Percentiles rank a stretch among this genome's conserved stretches.
Evolutionary conservation across 179 eudicot genomes (phyloP).

Genomic region (Silene vulgaris): DNA sequence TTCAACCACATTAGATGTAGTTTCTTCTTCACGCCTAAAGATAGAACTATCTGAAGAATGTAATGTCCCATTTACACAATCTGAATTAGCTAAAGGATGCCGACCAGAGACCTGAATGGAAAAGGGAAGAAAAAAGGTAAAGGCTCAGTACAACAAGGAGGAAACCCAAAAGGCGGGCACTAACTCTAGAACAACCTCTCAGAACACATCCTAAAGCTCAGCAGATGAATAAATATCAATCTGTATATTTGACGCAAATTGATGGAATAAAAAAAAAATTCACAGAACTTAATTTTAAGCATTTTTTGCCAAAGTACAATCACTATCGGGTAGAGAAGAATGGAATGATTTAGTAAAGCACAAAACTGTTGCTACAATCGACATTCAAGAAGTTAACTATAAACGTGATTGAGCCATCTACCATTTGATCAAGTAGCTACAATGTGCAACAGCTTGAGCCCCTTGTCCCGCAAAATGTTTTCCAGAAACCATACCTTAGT

Average conservation of each 20-base stretch:
- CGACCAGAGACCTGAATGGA: slow-evolving; percentile 38
- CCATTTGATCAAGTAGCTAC: background rate
- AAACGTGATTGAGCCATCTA: background rate
- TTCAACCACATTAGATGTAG: slow-evolving; percentile 50
- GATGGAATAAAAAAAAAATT: background rate
- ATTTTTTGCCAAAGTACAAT: background rate
- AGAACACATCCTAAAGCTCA: background rate
- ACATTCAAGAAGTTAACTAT: background rate
- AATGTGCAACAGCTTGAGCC: background rate
- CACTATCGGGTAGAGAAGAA: background rate
- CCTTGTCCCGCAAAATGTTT: background rate
- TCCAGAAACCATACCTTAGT: slow-evolving; percentile 48
- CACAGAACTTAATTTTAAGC: background rate
- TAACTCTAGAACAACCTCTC: background rate
- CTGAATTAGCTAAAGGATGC: slow-evolving; percentile 37
- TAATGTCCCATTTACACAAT: slow-evolving; percentile 33
- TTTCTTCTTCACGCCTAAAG: slow-evolving; percentile 33
- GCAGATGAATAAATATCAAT: background rate
- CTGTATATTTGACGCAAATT: background rate
- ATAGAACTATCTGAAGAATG: slow-evolving; percentile 27
- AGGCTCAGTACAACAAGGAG: background rate
- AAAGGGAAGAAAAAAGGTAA: slow-evolving; percentile 40
- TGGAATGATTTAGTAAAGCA: background rate
- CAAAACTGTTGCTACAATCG: background rate
- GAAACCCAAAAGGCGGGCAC: background rate